A percentile compares a stretch with the other conserved stretches of the same genome.
Evolutionary conservation across 2,329 filamentous ascomycete species (phyloP).

Genomic region (Whalleya microplaca): DNA sequence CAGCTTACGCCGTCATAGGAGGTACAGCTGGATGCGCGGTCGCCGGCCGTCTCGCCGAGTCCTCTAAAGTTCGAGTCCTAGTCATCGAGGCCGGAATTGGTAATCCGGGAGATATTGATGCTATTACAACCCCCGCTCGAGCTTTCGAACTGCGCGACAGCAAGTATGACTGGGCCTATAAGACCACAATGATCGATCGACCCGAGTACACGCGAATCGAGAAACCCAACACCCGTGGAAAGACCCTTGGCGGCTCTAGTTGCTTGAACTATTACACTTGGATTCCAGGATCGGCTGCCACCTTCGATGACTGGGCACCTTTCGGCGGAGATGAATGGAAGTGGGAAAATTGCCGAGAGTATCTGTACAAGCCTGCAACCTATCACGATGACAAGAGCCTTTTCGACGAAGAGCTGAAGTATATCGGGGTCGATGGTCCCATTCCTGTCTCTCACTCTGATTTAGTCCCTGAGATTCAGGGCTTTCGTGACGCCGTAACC

Average conservation of each 20-base stretch:
- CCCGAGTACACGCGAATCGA: conserved; percentile 63
- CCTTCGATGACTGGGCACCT: conserved; percentile 72
- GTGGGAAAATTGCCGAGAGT: conserved; percentile 54
- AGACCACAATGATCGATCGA: conserved; percentile 63
- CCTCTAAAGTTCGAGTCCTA: conserved; percentile 49
- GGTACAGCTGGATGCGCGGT: conserved; percentile 54
- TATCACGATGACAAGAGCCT: conserved; percentile 59
- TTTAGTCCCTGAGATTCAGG: conserved; percentile 53
- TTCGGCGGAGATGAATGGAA: conserved; percentile 71
- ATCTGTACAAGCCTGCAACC: conserved; percentile 59
- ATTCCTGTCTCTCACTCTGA: conserved; percentile 59
- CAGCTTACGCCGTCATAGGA: conserved; percentile 31
- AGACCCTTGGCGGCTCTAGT: conserved; percentile 61
- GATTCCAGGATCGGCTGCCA: conserved; percentile 60
- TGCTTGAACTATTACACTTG: conserved; percentile 68
- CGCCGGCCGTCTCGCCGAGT: conserved; percentile 56
- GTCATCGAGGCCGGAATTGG: conserved; percentile 53
- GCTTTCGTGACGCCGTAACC: conserved; percentile 54
- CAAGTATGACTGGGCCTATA: conserved; percentile 64
- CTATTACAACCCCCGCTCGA: conserved; percentile 56
- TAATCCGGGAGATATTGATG: conserved; percentile 52
- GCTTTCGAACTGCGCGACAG: conserved; percentile 58
- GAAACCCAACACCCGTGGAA: conserved; percentile 65
- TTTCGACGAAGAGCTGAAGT: conserved; percentile 49
- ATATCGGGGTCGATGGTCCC: conserved; percentile 56